Evolutionary conservation across 768 basidiomycete species (phyloP), one percentile per base, ranked within the genome.

Genomic region (Russula brevipes): DNA sequence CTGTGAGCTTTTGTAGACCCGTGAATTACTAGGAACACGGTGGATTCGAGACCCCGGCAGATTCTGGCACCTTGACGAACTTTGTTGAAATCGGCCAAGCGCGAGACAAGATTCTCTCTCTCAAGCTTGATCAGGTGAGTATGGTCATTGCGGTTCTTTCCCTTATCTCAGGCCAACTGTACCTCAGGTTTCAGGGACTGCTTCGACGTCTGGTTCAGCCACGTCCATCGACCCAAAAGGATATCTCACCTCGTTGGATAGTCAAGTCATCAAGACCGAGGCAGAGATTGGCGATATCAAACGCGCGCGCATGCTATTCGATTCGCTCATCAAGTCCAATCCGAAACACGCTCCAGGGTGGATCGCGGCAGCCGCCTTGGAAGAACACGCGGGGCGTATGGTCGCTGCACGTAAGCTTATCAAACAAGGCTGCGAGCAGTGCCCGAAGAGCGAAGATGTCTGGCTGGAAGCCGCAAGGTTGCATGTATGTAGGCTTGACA

Each of bases 241-340:
- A n/a, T 99, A 98, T 74, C 85, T 99, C 55, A 98, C 96, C 0
- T 95, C 92, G 12, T 82, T 98, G 59, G 89, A 98, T 69, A 92
- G 87, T 65, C 91, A 94, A 53, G 78, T 88, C n/a, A 76, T 94
- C 62, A 98, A 98, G 73, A 88, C 88, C 0, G 91, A 94, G 63
- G 93, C 94, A 2, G 96, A 98, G 77, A 99, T 99, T 69, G 96
- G 95, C 35, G 97, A 98, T 74, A 98, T 98, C 73, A 99, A 99
- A 73, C 88, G 94, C 47, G 96, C 96, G 0, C 83, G 97, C 30
- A 94, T 95, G 83, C 81, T 98, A 9, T 93, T 99, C 64, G 94
- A 98, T 69, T 96, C 94, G 0, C 83, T 99, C 8, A 94, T 96
- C 69, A 94, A 97, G 71, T 94, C 91, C 17, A 98, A 99, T 75